Evolutionary conservation across 352 stramenopile genomes (phyloP), one percentile per base, ranked within the genome.

Genomic region (Phytophthora hibernalis): DNA sequence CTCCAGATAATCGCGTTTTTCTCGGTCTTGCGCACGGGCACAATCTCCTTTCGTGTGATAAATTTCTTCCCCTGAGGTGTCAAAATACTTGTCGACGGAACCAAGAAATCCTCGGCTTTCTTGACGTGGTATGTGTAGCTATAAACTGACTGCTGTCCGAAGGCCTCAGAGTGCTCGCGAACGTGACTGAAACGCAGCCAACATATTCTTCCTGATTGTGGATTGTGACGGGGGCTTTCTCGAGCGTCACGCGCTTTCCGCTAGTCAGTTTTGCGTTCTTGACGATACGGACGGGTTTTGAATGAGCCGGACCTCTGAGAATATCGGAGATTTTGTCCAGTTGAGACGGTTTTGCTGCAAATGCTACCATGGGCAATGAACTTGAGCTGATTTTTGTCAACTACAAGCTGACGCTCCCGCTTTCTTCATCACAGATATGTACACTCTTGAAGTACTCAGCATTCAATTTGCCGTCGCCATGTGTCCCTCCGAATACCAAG

Each of bases 361-460:
- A 80, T 95, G 64, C 93, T 94, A 4, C 88, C 83, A 54, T 96
- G 89, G 10, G 95, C 83, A 20, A 93, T 65, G 69, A 98, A 98
- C 62, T 91, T 89, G 15, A 96, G 64, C 31, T 95, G 85, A 55
- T 77, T 83, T 37, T 76, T 79, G 54, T 98, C 93, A n/a, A 98
- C 90, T 1, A 98, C 88, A 24, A 98, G 85, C 21, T 85, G 84
- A 11, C 72, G 61, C 13, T 89, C 78, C 88, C 87, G 97, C 31
- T 86, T 74, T 80, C 85, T 30, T 97, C 89, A 24, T 89, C 89
- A 28, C 83, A 91, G 18, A 97, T 64, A 60, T 97, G 91, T 2
- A 97, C 91, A 44, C 83, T 95, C 15, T 77, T 70, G 44, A 97
- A 97, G 64, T 94, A 96, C 22, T 93, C 79, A 0, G 58, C 20